A percentile compares a stretch with the other conserved stretches of the same genome.
These are phyloP conservation scores for Populus hybrid DNA, from an alignment of 441 rosid genomes.

Conservation along the genomic window DNA sequence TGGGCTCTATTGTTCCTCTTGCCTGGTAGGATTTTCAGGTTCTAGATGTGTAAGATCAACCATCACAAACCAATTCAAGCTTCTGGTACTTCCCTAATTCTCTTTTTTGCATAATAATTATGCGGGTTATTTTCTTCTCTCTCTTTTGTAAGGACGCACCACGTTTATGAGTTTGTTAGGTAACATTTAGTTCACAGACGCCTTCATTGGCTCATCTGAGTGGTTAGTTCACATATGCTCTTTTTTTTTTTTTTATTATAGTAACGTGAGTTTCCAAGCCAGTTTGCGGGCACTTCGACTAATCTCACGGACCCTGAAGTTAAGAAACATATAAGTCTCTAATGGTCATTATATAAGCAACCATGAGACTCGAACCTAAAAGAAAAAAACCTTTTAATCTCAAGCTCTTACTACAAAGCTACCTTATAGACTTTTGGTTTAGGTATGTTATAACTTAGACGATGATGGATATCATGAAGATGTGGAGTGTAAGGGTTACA, in stretches of 20 bases:
- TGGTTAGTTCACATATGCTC: too few relatives aligned
- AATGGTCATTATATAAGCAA: too few relatives aligned
- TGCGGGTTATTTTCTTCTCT: not conserved
- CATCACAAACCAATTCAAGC: slow-evolving; percentile 57
- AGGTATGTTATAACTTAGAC: not conserved
- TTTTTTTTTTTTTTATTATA: too few relatives aligned
- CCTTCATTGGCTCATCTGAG: not conserved
- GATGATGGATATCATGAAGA: not conserved
- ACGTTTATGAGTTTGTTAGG: slow-evolving; percentile 17
- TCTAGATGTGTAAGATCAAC: slow-evolving; percentile 62
- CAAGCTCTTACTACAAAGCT: too few relatives aligned
- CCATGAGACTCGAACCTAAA: too few relatives aligned
- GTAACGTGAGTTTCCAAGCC: too few relatives aligned
- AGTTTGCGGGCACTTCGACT: too few relatives aligned
- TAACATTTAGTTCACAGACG: not conserved
- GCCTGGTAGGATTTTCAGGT: slow-evolving; percentile 41
- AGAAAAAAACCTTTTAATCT: too few relatives aligned
- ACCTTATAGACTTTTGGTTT: too few relatives aligned
- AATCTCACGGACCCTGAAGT: too few relatives aligned
- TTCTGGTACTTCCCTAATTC: slow-evolving; percentile 35
- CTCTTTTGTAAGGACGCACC: slow-evolving; percentile 39
- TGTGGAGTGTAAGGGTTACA: not conserved
- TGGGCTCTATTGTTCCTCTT: slow-evolving; percentile 63
- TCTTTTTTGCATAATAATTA: not conserved
- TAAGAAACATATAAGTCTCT: too few relatives aligned